Evolutionary conservation across 257 asterid species (phyloP).

Genomic region (Solanum ahanhuiri): DNA sequence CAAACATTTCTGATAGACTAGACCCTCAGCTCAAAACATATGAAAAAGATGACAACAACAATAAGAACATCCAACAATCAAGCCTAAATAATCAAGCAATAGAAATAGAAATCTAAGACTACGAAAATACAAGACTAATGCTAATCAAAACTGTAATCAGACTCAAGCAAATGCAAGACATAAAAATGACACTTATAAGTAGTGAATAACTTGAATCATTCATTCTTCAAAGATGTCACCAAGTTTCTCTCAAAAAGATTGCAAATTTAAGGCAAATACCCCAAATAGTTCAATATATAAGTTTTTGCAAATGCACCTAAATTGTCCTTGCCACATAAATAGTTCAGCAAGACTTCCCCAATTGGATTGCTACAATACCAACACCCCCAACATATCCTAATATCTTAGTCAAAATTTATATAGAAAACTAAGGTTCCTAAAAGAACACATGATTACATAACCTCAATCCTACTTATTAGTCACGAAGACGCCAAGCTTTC

Average conservation of each 20-base stretch:
- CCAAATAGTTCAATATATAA: neutral
- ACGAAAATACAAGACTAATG: neutral
- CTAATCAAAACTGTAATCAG: neutral
- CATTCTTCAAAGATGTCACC: neutral
- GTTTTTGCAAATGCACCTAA: neutral
- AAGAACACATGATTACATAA: neutral
- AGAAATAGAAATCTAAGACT: neutral
- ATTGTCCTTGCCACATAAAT: neutral
- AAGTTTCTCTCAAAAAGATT: neutral
- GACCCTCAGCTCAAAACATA: neutral
- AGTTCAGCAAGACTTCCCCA: neutral
- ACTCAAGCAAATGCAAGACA: neutral
- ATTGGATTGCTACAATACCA: neutral
- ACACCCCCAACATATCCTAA: neutral
- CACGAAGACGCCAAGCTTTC: constrained; percentile 23
- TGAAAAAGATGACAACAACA: neutral
- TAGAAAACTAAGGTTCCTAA: neutral
- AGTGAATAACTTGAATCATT: neutral
- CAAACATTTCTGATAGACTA: too few species aligned
- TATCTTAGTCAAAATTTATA: neutral
- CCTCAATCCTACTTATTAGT: constrained; percentile 14
- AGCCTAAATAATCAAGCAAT: neutral
- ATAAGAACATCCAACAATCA: neutral
- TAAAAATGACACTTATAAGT: neutral
- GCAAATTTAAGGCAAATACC: neutral